phyloP scores from a whole-genome alignment of 176 grass and related monocot species.

The Otatea glauca region DNA sequence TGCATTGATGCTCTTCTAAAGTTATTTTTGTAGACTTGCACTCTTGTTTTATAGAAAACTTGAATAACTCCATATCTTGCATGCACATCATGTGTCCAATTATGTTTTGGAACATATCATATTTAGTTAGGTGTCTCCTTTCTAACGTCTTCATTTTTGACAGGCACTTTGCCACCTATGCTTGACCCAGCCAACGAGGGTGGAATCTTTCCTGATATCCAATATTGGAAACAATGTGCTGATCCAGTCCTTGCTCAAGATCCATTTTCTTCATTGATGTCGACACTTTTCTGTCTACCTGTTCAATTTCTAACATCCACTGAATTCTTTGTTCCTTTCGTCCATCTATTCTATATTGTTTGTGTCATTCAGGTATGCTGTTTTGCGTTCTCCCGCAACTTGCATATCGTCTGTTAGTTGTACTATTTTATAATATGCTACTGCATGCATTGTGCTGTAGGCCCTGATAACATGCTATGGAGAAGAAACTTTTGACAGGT shows the following conservation, averaged over 20 bases:
- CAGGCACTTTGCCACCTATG: constrained; percentile 67
- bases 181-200: constrained; percentile 62
- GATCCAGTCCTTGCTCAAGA: constrained; percentile 91
- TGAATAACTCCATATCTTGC: not conserved
- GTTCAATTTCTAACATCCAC: constrained; percentile 70
- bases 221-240: constrained; percentile 86
- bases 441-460: constrained; percentile 53
- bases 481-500: constrained; percentile 75
- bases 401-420: constrained; percentile 1
- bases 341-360: constrained; percentile 91
- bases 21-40: not conserved
- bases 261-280: constrained; percentile 93
- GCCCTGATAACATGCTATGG: constrained; percentile 85
- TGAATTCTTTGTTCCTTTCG: constrained; percentile 71
- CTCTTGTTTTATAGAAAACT: constrained; percentile 19
- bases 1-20: not conserved
- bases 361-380: constrained; percentile 86
- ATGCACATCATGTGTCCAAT: not conserved
- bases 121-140: constrained; percentile 12
- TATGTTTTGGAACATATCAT: not conserved
- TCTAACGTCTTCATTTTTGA: constrained; percentile 42
- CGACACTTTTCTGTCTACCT: constrained; percentile 83
- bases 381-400: constrained; percentile 9
- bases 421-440: constrained; percentile 23
- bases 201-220: constrained; percentile 76